Evolutionary conservation across 2,329 filamentous ascomycete genomes (phyloP).

Genomic region (Fusarium sp.): DNA sequence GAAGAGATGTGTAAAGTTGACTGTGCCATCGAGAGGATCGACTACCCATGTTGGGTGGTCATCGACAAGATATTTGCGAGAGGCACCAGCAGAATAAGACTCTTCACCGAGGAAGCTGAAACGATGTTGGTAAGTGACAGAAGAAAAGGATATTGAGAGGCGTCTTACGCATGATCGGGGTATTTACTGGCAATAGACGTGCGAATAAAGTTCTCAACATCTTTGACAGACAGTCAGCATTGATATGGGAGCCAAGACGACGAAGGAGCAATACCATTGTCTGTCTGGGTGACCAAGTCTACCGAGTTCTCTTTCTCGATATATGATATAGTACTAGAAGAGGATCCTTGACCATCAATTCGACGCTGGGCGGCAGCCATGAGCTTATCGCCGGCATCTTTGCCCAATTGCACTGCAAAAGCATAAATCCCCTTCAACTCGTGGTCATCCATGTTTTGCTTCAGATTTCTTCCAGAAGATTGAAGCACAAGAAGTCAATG

Average conservation of each 20-base stretch:
- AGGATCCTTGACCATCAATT: constrained; percentile 37
- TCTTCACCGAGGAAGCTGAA: constrained; percentile 79
- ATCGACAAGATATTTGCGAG: constrained; percentile 73
- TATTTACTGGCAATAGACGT: constrained; percentile 66
- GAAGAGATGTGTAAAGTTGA: constrained; percentile 83
- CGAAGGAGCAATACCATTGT: constrained; percentile 64
- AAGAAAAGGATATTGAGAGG: not conserved
- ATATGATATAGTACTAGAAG: constrained; percentile 36
- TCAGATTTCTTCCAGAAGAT: constrained; percentile 17
- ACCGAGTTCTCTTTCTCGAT: constrained; percentile 78
- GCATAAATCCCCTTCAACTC: constrained; percentile 72
- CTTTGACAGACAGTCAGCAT: constrained; percentile 50
- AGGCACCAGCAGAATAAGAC: constrained; percentile 73
- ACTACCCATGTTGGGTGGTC: constrained; percentile 76
- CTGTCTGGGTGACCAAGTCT: constrained; percentile 80
- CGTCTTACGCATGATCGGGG: constrained; percentile 69
- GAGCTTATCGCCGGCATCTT: constrained; percentile 73
- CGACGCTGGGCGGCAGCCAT: constrained; percentile 63
- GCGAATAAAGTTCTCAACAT: constrained; percentile 77
- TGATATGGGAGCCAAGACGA: not conserved
- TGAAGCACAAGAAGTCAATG: constrained; percentile 7
- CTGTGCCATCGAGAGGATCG: constrained; percentile 80
- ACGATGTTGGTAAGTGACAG: constrained; percentile 4
- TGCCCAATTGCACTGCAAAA: constrained; percentile 75
- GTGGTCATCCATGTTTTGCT: constrained; percentile 46